These are phyloP conservation scores for Chytriomyces sp. DNA, from an alignment of 192 early-diverging fungal genomes.

Conservation along the genomic window DNA sequence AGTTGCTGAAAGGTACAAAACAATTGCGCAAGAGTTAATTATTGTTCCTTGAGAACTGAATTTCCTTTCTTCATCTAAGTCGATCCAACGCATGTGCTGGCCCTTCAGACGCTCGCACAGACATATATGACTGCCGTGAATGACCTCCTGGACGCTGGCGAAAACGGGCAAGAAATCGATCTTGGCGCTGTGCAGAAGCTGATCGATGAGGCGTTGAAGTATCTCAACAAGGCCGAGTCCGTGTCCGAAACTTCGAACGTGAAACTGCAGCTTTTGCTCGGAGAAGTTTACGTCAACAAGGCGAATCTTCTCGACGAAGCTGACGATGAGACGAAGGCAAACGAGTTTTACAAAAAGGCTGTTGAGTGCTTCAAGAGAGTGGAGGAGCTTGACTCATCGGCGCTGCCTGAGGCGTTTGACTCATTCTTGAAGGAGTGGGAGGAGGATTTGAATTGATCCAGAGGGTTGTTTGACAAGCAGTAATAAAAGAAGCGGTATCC, in stretches of 20 bases:
- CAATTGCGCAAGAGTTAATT: neutral
- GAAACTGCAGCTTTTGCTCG: conserved; percentile 35
- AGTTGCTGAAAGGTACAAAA: conserved; percentile 16
- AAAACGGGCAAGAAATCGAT: conserved; percentile 3
- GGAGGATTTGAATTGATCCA: conserved; percentile 27
- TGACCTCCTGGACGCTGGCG: conserved; percentile 12
- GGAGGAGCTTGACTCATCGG: conserved; percentile 23
- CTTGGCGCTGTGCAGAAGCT: conserved; percentile 15
- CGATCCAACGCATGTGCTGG: neutral
- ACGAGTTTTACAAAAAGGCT: conserved; percentile 39
- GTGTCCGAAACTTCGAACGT: neutral
- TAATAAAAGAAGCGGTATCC: no score
- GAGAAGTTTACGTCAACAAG: conserved; percentile 41
- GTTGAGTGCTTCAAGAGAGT: conserved; percentile 45
- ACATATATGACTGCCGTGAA: conserved; percentile 26
- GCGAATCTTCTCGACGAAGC: conserved; percentile 42
- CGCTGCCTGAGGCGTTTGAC: conserved; percentile 46
- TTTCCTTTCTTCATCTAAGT: neutral
- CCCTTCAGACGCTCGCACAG: conserved; percentile 1
- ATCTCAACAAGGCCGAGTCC: neutral
- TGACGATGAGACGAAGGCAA: conserved; percentile 32
- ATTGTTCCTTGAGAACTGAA: neutral
- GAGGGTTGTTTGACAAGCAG: neutral
- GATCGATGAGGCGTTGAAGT: conserved; percentile 23
- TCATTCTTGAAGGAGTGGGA: conserved; percentile 44